Evolutionary conservation across 495 filamentous ascomycete species (phyloP), one percentile per base, ranked within the genome.

Genomic region (Thozetella sp.): DNA sequence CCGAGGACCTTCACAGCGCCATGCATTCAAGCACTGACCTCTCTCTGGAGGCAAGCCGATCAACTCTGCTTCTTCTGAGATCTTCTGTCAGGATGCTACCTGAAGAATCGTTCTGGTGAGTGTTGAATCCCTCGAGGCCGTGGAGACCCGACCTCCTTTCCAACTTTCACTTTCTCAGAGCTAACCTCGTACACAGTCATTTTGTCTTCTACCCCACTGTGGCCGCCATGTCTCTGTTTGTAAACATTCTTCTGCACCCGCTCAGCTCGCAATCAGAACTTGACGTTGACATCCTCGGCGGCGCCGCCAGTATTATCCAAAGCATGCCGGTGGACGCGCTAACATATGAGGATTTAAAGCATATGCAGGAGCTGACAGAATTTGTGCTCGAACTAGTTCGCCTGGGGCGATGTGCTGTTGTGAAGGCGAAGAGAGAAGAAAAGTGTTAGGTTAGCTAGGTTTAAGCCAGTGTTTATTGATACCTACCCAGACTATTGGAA

Each of bases 21-120:
- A 62, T 62, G 10, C 59, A 62, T 25, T 62, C 59, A 2, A 58
- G 59, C 46, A 46, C 50, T 19, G 59, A 62, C 10, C 54, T 62
- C 19, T 57, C 59, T 1, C 25, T 62, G 15, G 59, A 62, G 23
- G 59, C 54, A 3, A 57, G 59, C 50, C 59, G 59, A 3, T 62
- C 59, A 25, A 58, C 59, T 17, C 25, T 62, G 3, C 6, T 20
- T 1, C 22, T 56, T 2, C 20, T 56, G 3, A 46, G 25, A 2
- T 27, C 30, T 9, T 43, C 54, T n/a, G 45, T 45, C 11, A 34
- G n/a, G 3, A 45, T 45, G 54, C 6, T 43, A 9, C 22, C 20
- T 12, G 27, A 22, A 45, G 37, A 56, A 2, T 22, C 37, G 3
- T 56, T 56, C 34, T 46, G 37, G 54, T 56, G 24, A 22, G 54